Evolutionary conservation across 1,284 basidiomycete species (phyloP), one percentile per base, ranked within the genome.

Genomic region (Cryptococcus wingfieldii): DNA sequence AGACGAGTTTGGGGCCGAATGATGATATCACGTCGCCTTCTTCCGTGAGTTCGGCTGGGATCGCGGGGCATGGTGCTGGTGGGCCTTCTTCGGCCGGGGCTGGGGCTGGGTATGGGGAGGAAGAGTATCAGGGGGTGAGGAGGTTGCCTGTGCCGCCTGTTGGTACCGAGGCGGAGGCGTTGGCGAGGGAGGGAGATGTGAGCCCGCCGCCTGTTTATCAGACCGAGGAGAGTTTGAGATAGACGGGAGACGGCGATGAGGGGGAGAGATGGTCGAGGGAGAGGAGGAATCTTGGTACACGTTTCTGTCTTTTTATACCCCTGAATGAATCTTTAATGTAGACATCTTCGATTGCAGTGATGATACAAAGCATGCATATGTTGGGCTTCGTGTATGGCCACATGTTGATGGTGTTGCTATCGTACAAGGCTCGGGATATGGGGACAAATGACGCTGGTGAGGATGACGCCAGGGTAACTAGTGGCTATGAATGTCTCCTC

Each of bases 81-180:
- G 31, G 7, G 31, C 6, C 47, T 19, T n/a, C 47, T 25, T 23
- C 23, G 23, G 23, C 23, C 23, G 23, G 23, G 23, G 46, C 42
- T 14, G 27, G 42, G 3, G 46, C 16, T 5, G 25, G 23, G 27
- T 46, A 46, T 28, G 46, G 46, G 18, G 46, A 47, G n/a, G 46
- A 47, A 10, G 14, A 51, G 23, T 31, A 9, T 46, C 25, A 41
- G n/a, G 47, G 42, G 44, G 47, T 55, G n/a, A 53, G 60, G 31
- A 44, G 58, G 51, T 53, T 62, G 49, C 60, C 60, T 53, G 54
- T 59, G 8, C 60, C 60, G 23, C 60, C 60, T 34, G 16, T 23
- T 2, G 51, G 34, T 14, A 55, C 53, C 5, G 52, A 45, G 10
- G 55, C 52, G 9, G 55, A 43, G 1, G n/a, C 54, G 6, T 55